Evolutionary conservation across 2,329 filamentous ascomycete genomes (phyloP).

Genomic region (Elsinoe arachidis): DNA sequence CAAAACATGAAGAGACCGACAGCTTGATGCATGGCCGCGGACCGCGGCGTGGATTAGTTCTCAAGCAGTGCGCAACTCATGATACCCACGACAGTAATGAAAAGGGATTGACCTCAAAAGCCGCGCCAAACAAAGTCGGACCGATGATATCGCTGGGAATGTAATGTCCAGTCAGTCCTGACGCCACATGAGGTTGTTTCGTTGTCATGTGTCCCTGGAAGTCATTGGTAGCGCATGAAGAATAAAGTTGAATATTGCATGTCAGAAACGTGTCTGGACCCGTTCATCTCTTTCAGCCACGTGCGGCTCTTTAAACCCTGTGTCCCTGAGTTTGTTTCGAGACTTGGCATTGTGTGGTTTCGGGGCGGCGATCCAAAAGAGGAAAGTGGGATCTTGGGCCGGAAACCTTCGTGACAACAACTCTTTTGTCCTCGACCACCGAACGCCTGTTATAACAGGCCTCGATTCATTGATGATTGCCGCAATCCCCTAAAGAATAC

Average conservation of each 20-base stretch:
- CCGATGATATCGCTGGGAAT: too few species aligned
- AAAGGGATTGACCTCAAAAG: not conserved
- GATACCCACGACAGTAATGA: not conserved
- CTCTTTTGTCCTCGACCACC: not conserved
- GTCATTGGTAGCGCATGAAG: not conserved
- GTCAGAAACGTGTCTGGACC: not conserved
- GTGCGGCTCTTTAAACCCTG: constrained; percentile 1
- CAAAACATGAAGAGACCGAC: not conserved
- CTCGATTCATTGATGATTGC: too few species aligned
- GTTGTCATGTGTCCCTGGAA: too few species aligned
- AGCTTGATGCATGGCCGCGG: not conserved
- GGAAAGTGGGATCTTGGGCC: constrained; percentile 2
- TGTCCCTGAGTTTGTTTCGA: not conserved
- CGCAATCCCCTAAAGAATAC: not conserved
- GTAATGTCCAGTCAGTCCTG: not conserved
- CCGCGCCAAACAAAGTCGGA: too few species aligned
- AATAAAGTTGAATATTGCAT: not conserved
- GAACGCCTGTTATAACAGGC: not conserved
- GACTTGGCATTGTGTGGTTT: not conserved
- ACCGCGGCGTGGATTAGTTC: not conserved
- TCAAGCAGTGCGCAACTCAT: not conserved
- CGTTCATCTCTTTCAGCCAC: not conserved
- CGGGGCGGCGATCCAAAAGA: not conserved
- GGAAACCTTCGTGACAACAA: not conserved
- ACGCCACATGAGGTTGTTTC: not conserved